Evolutionary conservation across 805 yeast genomes (phyloP), one percentile per base, ranked within the genome.

Genomic region (Spathaspora hagerdaliae): DNA sequence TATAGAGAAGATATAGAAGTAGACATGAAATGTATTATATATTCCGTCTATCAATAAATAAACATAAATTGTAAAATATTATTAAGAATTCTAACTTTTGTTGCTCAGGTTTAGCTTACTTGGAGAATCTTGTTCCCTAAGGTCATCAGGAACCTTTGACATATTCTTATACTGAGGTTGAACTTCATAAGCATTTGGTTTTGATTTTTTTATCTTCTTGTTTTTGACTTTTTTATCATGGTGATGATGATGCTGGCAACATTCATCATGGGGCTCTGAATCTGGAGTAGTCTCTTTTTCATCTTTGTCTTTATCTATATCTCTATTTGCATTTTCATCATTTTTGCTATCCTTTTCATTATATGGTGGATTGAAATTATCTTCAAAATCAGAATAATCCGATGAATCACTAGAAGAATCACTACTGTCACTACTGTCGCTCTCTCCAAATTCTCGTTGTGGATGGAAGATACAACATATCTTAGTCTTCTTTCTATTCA

Each of bases 391-490:
- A 10, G 55, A 48, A 10, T 47, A 55, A 45, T 58, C 63, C 13
- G 44, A 40, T 9, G 32, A 31, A 33, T 57, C 61, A 24, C 62
- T 54, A 29, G 61, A 58, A 19, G 78, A 70, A 8, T 32, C 27
- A 31, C 69, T 79, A 41, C 57, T 49, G 7, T 59, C 52, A 7
- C 58, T 52, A 26, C 52, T 60, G 7, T 55, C 53, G 3, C 59
- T 52, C 50, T 79, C 86, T 36, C 81, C 83, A 51, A 76, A 77
- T 44, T 74, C 77, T 19, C 73, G 69, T 43, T 87, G 82, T 46
- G 96, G 92, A 71, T 91, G 85, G 71, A 81, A 87, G 10, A 87
- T 87, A 52, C 96, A 87, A 57, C 96, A 87, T 14, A 87, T 84
- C 65, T 92, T 92, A 10, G 96, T 80, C 61, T 90, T 91, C 70